Conservation (phyloP, 371 early-diverging fungal genomes). For the Mortierella sp. region DNA sequence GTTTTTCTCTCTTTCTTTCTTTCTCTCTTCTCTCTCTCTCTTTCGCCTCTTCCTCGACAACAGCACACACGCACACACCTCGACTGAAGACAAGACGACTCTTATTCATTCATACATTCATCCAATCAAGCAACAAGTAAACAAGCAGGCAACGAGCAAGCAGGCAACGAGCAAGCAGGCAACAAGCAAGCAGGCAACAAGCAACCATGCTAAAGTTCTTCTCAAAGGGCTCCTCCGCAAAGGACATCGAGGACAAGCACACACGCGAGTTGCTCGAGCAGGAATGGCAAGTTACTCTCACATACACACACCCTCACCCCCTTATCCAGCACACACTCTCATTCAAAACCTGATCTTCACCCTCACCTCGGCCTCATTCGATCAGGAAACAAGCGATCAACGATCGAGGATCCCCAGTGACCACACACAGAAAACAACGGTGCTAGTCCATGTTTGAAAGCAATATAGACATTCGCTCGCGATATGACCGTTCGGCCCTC, state of each 20-base stretch:
- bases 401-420: neutral
- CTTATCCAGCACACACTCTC: neutral
- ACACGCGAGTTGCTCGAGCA: conserved; percentile 52
- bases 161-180: neutral
- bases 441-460: conserved; percentile 35
- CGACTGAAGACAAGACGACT: neutral
- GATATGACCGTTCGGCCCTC: neutral
- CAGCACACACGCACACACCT: neutral
- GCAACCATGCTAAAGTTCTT: conserved; percentile 51
- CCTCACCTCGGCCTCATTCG: neutral
- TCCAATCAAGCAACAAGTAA: neutral
- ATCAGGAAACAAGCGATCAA: neutral
- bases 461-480: neutral
- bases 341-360: neutral
- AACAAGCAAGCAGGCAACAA: neutral
- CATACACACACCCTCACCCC: neutral
- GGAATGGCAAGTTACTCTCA: conserved; percentile 39
- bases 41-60: neutral
- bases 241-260: conserved; percentile 55
- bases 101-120: neutral
- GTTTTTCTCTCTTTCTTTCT: neutral
- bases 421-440: neutral
- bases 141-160: neutral
- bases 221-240: conserved; percentile 39
- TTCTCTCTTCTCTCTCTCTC: neutral